Conservation (phyloP, 768 basidiomycete species). For the Agaricus blazei region DNA sequence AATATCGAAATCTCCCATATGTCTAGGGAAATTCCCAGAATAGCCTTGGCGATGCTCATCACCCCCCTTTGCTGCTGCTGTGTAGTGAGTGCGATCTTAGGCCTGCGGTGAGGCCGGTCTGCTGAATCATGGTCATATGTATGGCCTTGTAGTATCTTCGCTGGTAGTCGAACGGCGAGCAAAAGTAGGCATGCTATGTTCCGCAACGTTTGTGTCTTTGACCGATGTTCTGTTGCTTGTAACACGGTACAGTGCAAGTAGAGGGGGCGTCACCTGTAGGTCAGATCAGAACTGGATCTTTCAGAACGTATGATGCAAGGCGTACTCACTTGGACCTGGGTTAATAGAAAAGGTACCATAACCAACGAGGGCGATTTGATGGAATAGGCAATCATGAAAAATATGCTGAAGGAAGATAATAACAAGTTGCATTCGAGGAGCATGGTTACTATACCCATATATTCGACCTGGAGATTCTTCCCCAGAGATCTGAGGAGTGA, state of each 20-base stretch:
- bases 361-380: neutral
- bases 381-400: neutral
- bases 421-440: neutral
- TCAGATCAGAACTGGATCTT: neutral
- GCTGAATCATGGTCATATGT: too few species aligned
- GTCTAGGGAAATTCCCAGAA: too few species aligned
- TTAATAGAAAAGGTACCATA: conserved; percentile 4
- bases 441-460: neutral
- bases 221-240: neutral
- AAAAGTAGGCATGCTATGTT: neutral
- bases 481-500: neutral
- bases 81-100: too few species aligned
- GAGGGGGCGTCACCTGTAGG: neutral
- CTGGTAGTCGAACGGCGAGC: neutral
- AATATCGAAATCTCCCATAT: too few species aligned
- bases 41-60: too few species aligned
- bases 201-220: neutral
- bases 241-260: conserved; percentile 2
- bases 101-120: too few species aligned
- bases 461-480: neutral
- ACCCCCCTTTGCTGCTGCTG: too few species aligned
- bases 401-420: conserved; percentile 1
- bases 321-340: neutral
- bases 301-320: neutral
- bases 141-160: too few species aligned